phyloP scores from a whole-genome alignment of 140 eudicot species.

The Erigeron philadelphicus region DNA sequence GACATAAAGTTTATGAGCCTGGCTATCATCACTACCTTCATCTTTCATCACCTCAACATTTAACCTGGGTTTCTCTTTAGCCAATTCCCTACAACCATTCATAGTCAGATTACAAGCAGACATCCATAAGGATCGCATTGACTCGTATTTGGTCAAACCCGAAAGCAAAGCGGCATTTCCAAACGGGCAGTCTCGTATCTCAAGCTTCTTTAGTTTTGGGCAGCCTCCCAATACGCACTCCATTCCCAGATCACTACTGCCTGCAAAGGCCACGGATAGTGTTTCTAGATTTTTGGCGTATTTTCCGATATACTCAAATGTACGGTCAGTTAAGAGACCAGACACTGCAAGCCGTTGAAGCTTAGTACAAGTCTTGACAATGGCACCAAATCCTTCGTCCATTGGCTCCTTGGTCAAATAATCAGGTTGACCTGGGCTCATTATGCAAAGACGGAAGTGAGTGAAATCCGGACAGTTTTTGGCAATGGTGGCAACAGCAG shows the following conservation, averaged over 20 bases:
- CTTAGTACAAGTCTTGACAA: slow-evolving; percentile 59
- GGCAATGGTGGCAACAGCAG: slow-evolving; percentile 67
- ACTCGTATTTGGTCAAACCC: slow-evolving; percentile 52
- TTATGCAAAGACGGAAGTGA: slow-evolving; percentile 83
- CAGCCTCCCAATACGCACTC: slow-evolving; percentile 60
- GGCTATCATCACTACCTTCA: slow-evolving; percentile 40
- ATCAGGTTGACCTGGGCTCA: slow-evolving; percentile 76
- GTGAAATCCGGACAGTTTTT: slow-evolving; percentile 68
- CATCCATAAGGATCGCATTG: slow-evolving; percentile 87
- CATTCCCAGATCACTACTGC: slow-evolving; percentile 61
- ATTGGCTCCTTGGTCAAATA: slow-evolving; percentile 68
- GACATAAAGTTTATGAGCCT: slow-evolving; percentile 58
- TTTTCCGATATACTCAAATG: slow-evolving; percentile 66
- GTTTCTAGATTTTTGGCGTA: slow-evolving; percentile 70
- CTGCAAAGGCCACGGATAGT: slow-evolving; percentile 83
- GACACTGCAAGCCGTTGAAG: slow-evolving; percentile 68
- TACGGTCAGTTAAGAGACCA: slow-evolving; percentile 59
- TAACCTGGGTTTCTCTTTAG: slow-evolving; percentile 52
- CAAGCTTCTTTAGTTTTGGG: slow-evolving; percentile 56
- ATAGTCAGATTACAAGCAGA: slow-evolving; percentile 70
- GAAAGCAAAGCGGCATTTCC: slow-evolving; percentile 66
- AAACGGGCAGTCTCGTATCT: slow-evolving; percentile 77
- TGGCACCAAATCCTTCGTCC: slow-evolving; percentile 83
- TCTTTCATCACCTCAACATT: slow-evolving; percentile 80
- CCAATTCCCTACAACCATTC: slow-evolving; percentile 48